Conservation (phyloP, 345 rosid species). For the Corchorus olitorius region DNA sequence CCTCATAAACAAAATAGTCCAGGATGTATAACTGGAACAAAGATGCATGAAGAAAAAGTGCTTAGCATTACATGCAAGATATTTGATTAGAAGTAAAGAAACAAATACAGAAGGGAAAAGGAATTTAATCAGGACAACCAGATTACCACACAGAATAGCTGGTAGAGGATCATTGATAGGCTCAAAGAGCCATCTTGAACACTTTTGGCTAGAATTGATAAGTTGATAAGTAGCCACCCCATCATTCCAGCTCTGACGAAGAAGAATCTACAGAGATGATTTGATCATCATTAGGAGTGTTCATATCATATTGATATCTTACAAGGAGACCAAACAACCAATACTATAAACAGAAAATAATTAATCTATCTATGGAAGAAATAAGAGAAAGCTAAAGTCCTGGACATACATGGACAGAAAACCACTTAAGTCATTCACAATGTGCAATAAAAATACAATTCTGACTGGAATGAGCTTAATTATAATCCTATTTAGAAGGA, state of each 20-base stretch:
- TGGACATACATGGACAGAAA: too few species aligned
- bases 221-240: slow-evolving; percentile 95
- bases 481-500: neutral
- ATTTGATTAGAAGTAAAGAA: neutral
- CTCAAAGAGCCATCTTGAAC: slow-evolving; percentile 50
- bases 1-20: slow-evolving; percentile 82
- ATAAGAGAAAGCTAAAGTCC: neutral
- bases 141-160: slow-evolving; percentile 71
- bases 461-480: too few species aligned
- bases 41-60: neutral
- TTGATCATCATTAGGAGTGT: slow-evolving; percentile 19
- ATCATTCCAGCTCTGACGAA: slow-evolving; percentile 98
- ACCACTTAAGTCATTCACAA: too few species aligned
- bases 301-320: neutral
- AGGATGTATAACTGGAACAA: slow-evolving; percentile 68
- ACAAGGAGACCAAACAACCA: neutral
- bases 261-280: slow-evolving; percentile 62
- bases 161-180: slow-evolving; percentile 85
- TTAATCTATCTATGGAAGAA: neutral
- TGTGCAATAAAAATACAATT: too few species aligned
- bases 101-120: slow-evolving; percentile 2
- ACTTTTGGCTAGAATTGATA: slow-evolving; percentile 81
- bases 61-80: slow-evolving; percentile 19
- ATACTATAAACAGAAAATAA: neutral
- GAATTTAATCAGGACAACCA: slow-evolving; percentile 17